These are phyloP conservation scores for Mesembryanthemum crystallinum DNA, from an alignment of 148 eudicot species.

Conservation along the genomic window DNA sequence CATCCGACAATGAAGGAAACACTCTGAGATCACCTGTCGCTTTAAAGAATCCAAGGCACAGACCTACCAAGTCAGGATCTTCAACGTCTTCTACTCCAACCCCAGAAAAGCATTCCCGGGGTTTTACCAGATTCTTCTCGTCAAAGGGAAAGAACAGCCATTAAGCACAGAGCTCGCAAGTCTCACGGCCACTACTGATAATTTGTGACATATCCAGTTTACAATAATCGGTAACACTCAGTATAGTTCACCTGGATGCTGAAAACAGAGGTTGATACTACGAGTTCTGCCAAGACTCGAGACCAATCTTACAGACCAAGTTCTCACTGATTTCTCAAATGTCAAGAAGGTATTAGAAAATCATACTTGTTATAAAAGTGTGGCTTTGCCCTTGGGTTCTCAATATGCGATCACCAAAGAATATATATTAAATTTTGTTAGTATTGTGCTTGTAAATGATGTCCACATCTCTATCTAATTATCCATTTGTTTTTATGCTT, in stretches of 20 bases:
- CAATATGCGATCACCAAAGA: constrained; percentile 3
- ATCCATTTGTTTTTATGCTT: background rate
- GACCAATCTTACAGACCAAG: constrained; percentile 8
- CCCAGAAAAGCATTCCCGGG: constrained; percentile 78
- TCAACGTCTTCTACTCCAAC: constrained; percentile 68
- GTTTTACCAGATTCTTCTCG: constrained; percentile 83
- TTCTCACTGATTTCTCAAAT: constrained; percentile 11
- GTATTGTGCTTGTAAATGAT: constrained; percentile 29
- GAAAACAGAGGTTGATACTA: background rate
- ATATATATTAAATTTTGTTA: constrained; percentile 24
- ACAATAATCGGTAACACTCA: background rate
- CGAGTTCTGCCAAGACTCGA: background rate
- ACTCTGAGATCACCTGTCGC: constrained; percentile 48
- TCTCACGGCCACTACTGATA: background rate
- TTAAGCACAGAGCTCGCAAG: constrained; percentile 27
- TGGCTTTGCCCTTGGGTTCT: constrained; percentile 9
- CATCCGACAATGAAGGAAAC: constrained; percentile 55
- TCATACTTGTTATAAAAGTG: constrained; percentile 5
- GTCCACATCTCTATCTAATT: constrained; percentile 17
- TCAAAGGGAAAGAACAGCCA: constrained; percentile 54
- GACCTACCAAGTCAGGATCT: constrained; percentile 71
- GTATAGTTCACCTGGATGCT: background rate
- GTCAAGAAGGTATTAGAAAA: constrained; percentile 21
- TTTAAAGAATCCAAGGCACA: constrained; percentile 51
- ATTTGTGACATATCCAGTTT: background rate